Evolutionary conservation across 768 basidiomycete species (phyloP).

Genomic region (Macrolepiota dolichaula): DNA sequence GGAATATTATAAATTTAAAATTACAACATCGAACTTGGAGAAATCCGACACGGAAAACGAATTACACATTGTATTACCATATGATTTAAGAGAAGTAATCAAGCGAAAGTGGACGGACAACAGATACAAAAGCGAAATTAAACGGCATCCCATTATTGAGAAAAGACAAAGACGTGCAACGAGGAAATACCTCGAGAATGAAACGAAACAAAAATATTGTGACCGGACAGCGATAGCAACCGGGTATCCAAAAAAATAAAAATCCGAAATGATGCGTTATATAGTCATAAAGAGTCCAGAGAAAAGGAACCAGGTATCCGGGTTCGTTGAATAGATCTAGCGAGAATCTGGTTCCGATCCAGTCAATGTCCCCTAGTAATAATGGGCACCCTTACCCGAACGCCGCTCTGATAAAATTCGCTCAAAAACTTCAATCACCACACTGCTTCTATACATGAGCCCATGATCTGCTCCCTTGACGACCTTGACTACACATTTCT

Average conservation of each 20-base stretch:
- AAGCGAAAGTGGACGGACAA: constrained; percentile 5
- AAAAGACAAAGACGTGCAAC: constrained; percentile 8
- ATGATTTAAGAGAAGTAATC: background rate
- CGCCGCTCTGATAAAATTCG: constrained; percentile 58
- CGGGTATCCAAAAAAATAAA: constrained; percentile 5
- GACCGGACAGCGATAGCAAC: background rate
- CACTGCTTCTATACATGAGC: constrained; percentile 87
- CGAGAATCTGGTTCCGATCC: background rate
- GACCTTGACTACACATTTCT: constrained; percentile 74
- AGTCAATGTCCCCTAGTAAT: background rate
- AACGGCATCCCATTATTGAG: constrained; percentile 5
- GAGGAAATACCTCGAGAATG: constrained; percentile 12
- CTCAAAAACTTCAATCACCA: constrained; percentile 85
- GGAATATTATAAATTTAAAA: constrained; percentile 1
- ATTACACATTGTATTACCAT: constrained; percentile 10
- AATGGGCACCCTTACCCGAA: constrained; percentile 16
- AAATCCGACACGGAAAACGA: background rate
- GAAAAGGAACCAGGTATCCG: background rate
- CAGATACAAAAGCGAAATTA: constrained; percentile 16
- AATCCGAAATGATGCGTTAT: background rate
- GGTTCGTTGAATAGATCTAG: background rate
- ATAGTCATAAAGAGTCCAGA: constrained; percentile 5
- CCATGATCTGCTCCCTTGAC: constrained; percentile 89
- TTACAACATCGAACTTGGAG: constrained; percentile 5
- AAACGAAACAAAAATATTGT: background rate